Percentiles rank a stretch among this genome's conserved stretches.
Conservation (phyloP, 140 eudicot species). For the Flaveria floridana region DNA sequence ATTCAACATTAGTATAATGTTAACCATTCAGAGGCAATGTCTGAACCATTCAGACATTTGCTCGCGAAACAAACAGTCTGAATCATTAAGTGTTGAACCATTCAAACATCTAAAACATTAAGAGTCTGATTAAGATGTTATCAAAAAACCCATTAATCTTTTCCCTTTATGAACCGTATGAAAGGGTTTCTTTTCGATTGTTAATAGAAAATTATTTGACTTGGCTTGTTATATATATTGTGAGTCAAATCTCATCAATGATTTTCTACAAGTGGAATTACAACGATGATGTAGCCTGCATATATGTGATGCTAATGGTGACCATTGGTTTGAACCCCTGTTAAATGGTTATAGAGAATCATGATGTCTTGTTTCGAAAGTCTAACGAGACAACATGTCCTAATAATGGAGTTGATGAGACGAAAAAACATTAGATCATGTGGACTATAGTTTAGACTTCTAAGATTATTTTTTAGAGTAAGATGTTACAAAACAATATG, state of each 20-base stretch:
- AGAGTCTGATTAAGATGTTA: too few relatives aligned
- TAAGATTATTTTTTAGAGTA: too few relatives aligned
- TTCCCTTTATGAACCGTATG: background rate
- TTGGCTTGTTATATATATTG: background rate
- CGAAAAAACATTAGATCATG: background rate
- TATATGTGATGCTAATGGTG: background rate
- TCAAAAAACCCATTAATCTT: background rate
- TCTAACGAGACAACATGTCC: background rate
- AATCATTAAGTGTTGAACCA: too few relatives aligned
- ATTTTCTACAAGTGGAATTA: background rate
- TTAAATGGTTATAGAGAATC: background rate
- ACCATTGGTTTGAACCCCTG: background rate
- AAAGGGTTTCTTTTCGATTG: background rate
- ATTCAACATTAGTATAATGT: too few relatives aligned
- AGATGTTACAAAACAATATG: too few relatives aligned
- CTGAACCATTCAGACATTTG: too few relatives aligned
- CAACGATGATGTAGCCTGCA: background rate
- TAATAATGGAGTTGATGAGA: background rate
- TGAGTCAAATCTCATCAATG: background rate
- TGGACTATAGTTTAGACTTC: background rate
- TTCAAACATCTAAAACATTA: too few relatives aligned
- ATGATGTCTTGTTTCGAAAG: constrained; percentile 1
- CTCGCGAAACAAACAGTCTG: too few relatives aligned
- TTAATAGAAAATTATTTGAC: background rate
- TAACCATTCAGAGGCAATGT: too few relatives aligned